Base-by-base conservation (phyloP, 208 protist genomes). In the Crithidia sp. region DNA sequence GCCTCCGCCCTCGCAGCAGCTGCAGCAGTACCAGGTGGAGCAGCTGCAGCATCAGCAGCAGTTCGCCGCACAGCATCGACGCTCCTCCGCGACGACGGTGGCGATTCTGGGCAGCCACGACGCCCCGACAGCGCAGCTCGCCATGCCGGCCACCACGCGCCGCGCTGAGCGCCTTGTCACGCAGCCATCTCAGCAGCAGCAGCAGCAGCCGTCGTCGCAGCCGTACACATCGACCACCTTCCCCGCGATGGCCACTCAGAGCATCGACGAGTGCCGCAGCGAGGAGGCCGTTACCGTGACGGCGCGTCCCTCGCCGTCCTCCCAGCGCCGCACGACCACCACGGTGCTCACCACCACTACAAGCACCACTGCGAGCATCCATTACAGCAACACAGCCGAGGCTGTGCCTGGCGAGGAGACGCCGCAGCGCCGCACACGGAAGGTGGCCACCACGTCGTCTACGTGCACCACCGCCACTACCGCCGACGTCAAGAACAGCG, bases 391-490 rank as follows among this genome's bases (percentile, higher is more conserved):
- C 28, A 28, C n/a, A 14, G 16, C 50, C 3, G 54, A 19, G 43
- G 57, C 37, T 47, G 47, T 16, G 9, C 45, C 7, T 55, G 36
- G 59, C 5, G 67, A 79, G 8, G 54, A 79, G 40, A 79, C 74
- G 2, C 74, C 74, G n/a, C 66, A 79, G 67, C 68, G 64, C 52
- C 68, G 49, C 4, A 19, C 63, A 2, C 50, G 45, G 19, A 53
- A 6, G 41, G 37, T 49, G 36, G 47, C 62, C 4, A 44, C 28
- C 19, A 28, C 43, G 13, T 12, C 49, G 53, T 6, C 62, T 14
- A 2, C 36, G 28, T 5, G 28, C 8, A 72, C 8, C 4, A 17
- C 28, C 49, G 19, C 28, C 49, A 40, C 54, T n/a, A 28, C 59
- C 43, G 65, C 59, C 28, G 63, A 28, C 19, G 65, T 37, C 47